Evolutionary conservation across 352 stramenopile genomes (phyloP), one percentile per base, ranked within the genome.

Genomic region (Phytophthora foliorum): DNA sequence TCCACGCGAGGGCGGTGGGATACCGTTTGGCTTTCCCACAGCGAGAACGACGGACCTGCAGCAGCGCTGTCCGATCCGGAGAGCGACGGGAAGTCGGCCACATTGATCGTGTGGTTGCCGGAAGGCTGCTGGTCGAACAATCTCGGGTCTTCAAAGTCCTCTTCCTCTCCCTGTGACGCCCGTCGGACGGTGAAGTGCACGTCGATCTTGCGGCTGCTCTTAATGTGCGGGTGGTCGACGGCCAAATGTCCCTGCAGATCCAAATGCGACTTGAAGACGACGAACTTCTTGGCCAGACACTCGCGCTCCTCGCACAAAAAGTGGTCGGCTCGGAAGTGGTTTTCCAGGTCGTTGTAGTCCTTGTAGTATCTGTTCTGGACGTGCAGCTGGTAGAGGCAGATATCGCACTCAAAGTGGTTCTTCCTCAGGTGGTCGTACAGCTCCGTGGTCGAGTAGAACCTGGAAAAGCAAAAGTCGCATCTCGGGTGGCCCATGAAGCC

Each of bases 321-420:
- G 55, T 98, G 92, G 14, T 96, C 89, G 17, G 82, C 82, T 57
- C 92, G 86, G 75, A 97, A 97, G 63, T 97, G 91, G 72, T 94
- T 92, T 57, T 98, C 86, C 39, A 98, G 58, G 72, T 98, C 92
- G 44, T 83, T 75, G 73, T 98, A 98, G 75, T 98, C 89, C 77
- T 94, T 94, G 82, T 97, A 98, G 71, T 97, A 97, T 38, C 90
- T 77, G 75, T 97, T 94, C 74, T 96, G 84, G 19, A 96, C 86
- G 52, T 88, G 62, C 21, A 86, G 63, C 45, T 82, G 78, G 55
- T 86, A 89, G 25, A 97, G 66, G 58, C 92, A 98, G 31, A 98
- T 88, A 61, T 98, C 89, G 70, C 92, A 98, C 72, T 95, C 91
- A 60, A 96, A 98, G 71, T 98, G 92, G 63, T 97, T 93, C 78